Base-by-base conservation (phyloP, 176 grass and related monocot genomes). In the Bromus sterilis region DNA sequence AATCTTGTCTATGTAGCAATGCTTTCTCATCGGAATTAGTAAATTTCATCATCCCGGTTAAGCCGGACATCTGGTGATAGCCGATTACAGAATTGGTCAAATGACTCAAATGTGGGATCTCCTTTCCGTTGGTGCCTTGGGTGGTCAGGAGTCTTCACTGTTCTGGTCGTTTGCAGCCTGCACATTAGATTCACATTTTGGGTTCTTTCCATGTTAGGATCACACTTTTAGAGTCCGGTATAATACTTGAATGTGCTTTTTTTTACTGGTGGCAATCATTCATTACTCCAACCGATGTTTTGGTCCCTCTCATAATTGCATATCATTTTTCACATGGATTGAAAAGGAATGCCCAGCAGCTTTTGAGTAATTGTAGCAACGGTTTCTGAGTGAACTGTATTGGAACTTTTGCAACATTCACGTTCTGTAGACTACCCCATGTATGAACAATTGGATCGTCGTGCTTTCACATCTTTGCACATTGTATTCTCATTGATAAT, bases 181-280 rank as follows among this genome's bases (percentile, higher is more conserved):
- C 70, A 28, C 75, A 58, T 67, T 69, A 48, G 26, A 37, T 84
- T 80, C 59, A 31, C 18, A 21, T 69, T 89, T 46, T 32, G 4
- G 20, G 11, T 72, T 84, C 66, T 80, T 89, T 85, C 44, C 73
- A 57, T 89, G 83, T 72, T 64, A 63, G 43, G 61, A 76, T 76
- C 78, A 57, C 76, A 14, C 78, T 72, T 82, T 77, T n/a, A n/a
- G n/a, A n/a, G n/a, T n/a, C n/a, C n/a, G n/a, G n/a, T n/a, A n/a
- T n/a, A n/a, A 53, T 9, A 53, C 48, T 40, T 41, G 65, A 12
- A 55, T 24, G 16, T 40, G 28, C 42, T 77, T 79, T 33, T 71
- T 77, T 79, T 33, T 71, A 80, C 57, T n/a, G 25, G 39, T 59
- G 56, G 46, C 76, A 84, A 83, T 73, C 86, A 83, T 83, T 79